These are phyloP conservation scores for Chlorella vulgaris DNA, from an alignment of 139 green algal species.

Conservation along the genomic window DNA sequence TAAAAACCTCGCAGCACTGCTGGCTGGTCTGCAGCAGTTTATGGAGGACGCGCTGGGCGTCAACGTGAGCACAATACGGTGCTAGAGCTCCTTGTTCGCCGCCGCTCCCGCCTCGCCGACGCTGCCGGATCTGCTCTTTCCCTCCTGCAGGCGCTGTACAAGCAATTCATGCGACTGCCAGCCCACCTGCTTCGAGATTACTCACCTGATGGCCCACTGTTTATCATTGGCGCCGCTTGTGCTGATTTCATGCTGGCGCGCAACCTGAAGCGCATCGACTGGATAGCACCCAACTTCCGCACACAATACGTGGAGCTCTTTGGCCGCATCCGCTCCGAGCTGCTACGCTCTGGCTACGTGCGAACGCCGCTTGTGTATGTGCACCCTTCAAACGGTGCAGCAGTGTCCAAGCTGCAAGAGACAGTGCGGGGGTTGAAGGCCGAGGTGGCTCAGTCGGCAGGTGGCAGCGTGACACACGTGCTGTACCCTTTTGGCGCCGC, in stretches of 20 bases:
- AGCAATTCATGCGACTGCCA: slow-evolving; percentile 60
- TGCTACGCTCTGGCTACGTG: slow-evolving; percentile 59
- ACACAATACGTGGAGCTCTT: slow-evolving; percentile 72
- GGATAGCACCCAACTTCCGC: slow-evolving; percentile 41
- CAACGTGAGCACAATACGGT: slow-evolving; percentile 49
- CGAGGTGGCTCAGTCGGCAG: slow-evolving; percentile 45
- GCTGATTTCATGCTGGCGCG: slow-evolving; percentile 57
- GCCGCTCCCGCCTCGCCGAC: not conserved
- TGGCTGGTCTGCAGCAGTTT: slow-evolving; percentile 81
- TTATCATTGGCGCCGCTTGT: slow-evolving; percentile 57
- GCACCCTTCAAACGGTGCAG: slow-evolving; percentile 27
- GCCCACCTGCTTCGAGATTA: slow-evolving; percentile 50
- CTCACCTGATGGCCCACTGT: slow-evolving; percentile 55
- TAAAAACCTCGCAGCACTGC: slow-evolving; percentile 51
- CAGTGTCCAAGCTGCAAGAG: slow-evolving; percentile 18
- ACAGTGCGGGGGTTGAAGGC: slow-evolving; percentile 32
- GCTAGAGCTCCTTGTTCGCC: not conserved
- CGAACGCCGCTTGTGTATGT: slow-evolving; percentile 57
- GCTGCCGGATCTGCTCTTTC: not conserved
- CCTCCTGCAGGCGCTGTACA: slow-evolving; percentile 50
- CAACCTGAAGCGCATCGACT: slow-evolving; percentile 69
- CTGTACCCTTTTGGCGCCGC: slow-evolving; percentile 68
- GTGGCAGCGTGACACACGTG: slow-evolving; percentile 71
- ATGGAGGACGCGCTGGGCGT: slow-evolving; percentile 81
- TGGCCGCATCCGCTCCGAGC: slow-evolving; percentile 54